A percentile compares a stretch with the other conserved stretches of the same genome.
These are phyloP conservation scores for Epicoccum nigrum DNA, from an alignment of 2,329 filamentous ascomycete species.

Conservation along the genomic window DNA sequence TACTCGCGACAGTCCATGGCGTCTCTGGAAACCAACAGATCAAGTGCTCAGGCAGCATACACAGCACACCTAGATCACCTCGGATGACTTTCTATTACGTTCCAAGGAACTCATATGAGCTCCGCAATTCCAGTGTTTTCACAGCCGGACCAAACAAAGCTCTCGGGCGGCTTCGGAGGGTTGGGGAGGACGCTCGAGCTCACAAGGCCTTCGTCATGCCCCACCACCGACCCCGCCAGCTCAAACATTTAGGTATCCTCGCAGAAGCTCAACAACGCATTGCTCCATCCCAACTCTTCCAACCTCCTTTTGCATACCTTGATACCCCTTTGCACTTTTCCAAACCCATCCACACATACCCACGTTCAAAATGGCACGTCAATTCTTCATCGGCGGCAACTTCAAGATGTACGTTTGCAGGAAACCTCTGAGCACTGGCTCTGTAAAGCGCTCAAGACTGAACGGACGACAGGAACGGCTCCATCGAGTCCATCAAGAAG, in stretches of 20 bases:
- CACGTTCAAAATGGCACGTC: constrained; percentile 78
- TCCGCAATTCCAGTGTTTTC: constrained; percentile 37
- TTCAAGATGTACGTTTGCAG: constrained; percentile 84
- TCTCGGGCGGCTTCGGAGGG: constrained; percentile 15
- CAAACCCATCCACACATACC: constrained; percentile 1
- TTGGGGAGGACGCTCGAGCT: constrained; percentile 22
- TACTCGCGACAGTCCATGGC: no score
- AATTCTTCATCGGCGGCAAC: constrained; percentile 98
- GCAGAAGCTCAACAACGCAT: constrained; percentile 40
- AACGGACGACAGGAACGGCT: constrained; percentile 78
- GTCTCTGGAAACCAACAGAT: not conserved
- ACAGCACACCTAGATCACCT: constrained; percentile 1
- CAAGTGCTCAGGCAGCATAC: not conserved
- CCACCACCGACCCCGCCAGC: constrained; percentile 33
- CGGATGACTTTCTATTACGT: constrained; percentile 14
- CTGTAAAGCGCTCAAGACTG: constrained; percentile 2
- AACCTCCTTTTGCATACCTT: constrained; percentile 9
- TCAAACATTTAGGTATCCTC: constrained; percentile 27
- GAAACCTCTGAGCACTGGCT: constrained; percentile 11
- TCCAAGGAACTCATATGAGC: constrained; percentile 16
- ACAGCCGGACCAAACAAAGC: constrained; percentile 30
- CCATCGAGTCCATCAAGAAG: constrained; percentile 83
- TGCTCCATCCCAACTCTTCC: constrained; percentile 25
- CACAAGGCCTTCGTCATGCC: constrained; percentile 27
- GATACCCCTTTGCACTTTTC: constrained; percentile 14